These are phyloP conservation scores for Mycena sanguinolenta DNA, from an alignment of 768 basidiomycete species.

Conservation along the genomic window DNA sequence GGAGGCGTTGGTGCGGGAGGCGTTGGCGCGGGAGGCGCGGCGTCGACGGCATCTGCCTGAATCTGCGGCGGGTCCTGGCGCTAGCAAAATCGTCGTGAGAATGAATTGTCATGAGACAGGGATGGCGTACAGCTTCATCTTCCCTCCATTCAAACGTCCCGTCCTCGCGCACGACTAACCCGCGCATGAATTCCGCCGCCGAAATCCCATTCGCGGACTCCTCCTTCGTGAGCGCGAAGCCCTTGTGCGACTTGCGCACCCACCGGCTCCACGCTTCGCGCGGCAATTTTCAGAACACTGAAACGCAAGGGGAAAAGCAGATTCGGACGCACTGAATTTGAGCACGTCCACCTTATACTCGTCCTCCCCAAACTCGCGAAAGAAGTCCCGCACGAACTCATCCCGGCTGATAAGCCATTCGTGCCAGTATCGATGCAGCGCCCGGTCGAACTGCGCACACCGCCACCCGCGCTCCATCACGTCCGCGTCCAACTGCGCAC, in stretches of 20 bases:
- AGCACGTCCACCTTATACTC: slow-evolving; percentile 55
- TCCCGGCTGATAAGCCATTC: slow-evolving; percentile 57
- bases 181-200: slow-evolving; percentile 47
- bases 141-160: slow-evolving; percentile 20
- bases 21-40: no score
- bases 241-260: slow-evolving; percentile 56
- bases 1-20: no score
- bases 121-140: background rate
- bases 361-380: slow-evolving; percentile 57
- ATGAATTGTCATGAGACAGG: background rate
- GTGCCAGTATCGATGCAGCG: slow-evolving; percentile 56
- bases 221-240: slow-evolving; percentile 54
- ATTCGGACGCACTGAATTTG: slow-evolving; percentile 49
- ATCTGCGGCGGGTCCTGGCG: no score
- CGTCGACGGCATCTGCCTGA: background rate
- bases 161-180: slow-evolving; percentile 34
- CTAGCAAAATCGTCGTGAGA: background rate
- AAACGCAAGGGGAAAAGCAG: background rate
- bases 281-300: background rate
- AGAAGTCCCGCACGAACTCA: slow-evolving; percentile 54
- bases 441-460: slow-evolving; percentile 56
- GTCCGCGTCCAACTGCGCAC: slow-evolving; percentile 42
- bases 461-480: slow-evolving; percentile 54
- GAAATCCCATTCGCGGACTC: slow-evolving; percentile 51
- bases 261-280: slow-evolving; percentile 54